A percentile compares a stretch with the other conserved stretches of the same genome.
Conservation (phyloP, 2,329 filamentous ascomycete species). For the Aspergillus floridensis region DNA sequence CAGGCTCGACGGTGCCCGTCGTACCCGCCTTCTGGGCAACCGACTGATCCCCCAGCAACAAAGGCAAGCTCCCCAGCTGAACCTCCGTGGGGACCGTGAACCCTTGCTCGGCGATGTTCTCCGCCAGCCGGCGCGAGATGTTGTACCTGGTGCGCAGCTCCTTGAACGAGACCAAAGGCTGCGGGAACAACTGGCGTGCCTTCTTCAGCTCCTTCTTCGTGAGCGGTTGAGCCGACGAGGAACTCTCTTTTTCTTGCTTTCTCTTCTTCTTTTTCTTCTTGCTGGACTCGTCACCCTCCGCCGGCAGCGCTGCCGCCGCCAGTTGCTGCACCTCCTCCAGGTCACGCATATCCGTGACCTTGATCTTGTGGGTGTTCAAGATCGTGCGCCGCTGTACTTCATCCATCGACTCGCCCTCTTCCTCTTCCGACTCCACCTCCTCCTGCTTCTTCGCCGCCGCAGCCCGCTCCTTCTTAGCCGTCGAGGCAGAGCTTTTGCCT, state of each 20-base stretch:
- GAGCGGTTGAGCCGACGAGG: conserved; percentile 28
- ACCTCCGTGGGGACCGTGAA: conserved; percentile 91
- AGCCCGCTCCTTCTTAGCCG: conserved; percentile 16
- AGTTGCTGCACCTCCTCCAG: conserved; percentile 35
- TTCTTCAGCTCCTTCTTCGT: conserved; percentile 52
- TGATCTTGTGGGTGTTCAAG: conserved; percentile 77
- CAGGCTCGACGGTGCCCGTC: conserved; percentile 48
- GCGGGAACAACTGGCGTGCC: conserved; percentile 65
- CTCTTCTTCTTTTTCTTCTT: conserved; percentile 59
- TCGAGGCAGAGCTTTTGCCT: conserved; percentile 25
- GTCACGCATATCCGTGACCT: conserved; percentile 71
- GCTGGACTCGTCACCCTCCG: conserved; percentile 37
- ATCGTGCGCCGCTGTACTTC: conserved; percentile 71
- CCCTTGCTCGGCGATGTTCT: conserved; percentile 79
- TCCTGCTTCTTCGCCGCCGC: conserved; percentile 16
- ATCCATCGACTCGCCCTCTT: conserved; percentile 48
- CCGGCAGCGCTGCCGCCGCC: conserved; percentile 16
- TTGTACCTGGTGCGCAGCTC: conserved; percentile 69
- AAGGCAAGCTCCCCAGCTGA: conserved; percentile 78
- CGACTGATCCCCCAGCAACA: conserved; percentile 60
- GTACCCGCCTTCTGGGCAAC: conserved; percentile 39
- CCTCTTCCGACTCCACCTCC: conserved; percentile 23
- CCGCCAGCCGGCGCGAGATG: conserved; percentile 69
- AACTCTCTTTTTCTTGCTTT: conserved; percentile 36
- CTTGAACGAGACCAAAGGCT: conserved; percentile 73